Conservation (phyloP, 2,329 filamentous ascomycete genomes). For the Botryosphaeria dothidea region DNA sequence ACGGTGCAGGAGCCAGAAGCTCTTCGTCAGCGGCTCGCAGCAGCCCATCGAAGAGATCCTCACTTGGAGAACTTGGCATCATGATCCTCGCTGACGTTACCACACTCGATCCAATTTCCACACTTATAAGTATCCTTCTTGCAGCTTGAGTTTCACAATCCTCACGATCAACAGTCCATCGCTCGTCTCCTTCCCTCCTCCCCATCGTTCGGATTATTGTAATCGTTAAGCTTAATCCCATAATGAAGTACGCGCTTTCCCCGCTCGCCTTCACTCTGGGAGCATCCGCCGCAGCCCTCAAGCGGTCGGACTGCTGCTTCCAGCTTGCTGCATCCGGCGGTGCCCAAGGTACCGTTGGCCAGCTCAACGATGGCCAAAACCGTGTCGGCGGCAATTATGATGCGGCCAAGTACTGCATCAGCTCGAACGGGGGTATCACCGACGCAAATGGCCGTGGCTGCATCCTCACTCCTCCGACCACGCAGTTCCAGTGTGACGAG, state of each 20-base stretch:
- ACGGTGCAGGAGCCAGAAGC: not conserved
- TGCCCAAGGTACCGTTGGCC: slow-evolving; percentile 56
- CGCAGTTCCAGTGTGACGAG: slow-evolving; percentile 63
- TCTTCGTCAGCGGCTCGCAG: not conserved
- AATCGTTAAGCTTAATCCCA: not conserved
- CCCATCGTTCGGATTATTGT: not conserved
- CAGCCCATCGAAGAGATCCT: not conserved
- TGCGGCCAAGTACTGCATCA: slow-evolving; percentile 56
- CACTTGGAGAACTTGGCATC: not conserved
- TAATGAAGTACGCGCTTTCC: slow-evolving; percentile 26
- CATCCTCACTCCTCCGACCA: slow-evolving; percentile 62
- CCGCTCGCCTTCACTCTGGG: slow-evolving; percentile 25
- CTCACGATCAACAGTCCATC: slow-evolving; percentile 8
- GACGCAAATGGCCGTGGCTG: slow-evolving; percentile 62
- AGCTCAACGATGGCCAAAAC: slow-evolving; percentile 64
- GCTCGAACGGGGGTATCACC: slow-evolving; percentile 48
- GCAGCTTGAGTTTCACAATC: not conserved
- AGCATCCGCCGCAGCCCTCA: slow-evolving; percentile 24
- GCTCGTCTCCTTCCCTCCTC: not conserved
- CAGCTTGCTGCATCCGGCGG: slow-evolving; percentile 52
- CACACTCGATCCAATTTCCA: not conserved
- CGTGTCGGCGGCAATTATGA: slow-evolving; percentile 55
- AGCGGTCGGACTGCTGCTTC: slow-evolving; percentile 47
- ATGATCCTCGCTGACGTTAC: slow-evolving; percentile 3
- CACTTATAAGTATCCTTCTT: slow-evolving; percentile 7